Base-by-base conservation (phyloP, 441 rosid species). In the Euphorbia schlechtendalii region DNA sequence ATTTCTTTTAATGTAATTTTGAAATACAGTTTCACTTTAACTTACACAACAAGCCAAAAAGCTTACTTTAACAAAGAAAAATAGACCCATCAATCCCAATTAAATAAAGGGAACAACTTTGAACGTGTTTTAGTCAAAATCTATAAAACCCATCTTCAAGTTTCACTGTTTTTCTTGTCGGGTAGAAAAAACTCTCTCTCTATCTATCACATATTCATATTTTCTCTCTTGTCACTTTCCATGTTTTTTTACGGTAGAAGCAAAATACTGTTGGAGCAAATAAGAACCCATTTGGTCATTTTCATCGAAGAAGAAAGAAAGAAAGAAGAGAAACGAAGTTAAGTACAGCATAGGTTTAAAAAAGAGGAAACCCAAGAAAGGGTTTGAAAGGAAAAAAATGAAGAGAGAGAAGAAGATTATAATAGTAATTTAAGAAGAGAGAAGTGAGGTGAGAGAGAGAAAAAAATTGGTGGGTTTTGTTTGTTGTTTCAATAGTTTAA, bases 151-250 rank as follows among this genome's bases (percentile, higher is more conserved):
- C 76, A 69, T 69, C 77, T 56, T 80, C 52, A 75, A 65, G 74
- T 63, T 65, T 56, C 53, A 75, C 84, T 76, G 89, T 80, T 68
- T 65, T 72, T 7, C 61, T 66, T 84, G 92, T 88, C 90, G 83
- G 87, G 74, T 73, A 70, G 76, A 70, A 72, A 71, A 56, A 43
- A 41, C 61, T 20, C 70, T 69, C 70, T 51, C 68, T 66, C 57
- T 27, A 4, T 27, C 30, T 27, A 27, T 27, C 30, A 27, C 4
- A 34, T 34, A 2, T 8, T 62, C 36, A 27, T 27, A 34, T 34
- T 34, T 8, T 62, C 36, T 71, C 60, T 78, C 68, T 72, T 56
- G 45, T 66, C 69, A 66, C 20, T 66, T 28, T 45, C 69, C 0
- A 27, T 56, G 43, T 66, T 56, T 56, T 38, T 66, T 66, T 66